Evolutionary conservation across 116 monocot genomes (phyloP).

Genomic region (Iris pallida): DNA sequence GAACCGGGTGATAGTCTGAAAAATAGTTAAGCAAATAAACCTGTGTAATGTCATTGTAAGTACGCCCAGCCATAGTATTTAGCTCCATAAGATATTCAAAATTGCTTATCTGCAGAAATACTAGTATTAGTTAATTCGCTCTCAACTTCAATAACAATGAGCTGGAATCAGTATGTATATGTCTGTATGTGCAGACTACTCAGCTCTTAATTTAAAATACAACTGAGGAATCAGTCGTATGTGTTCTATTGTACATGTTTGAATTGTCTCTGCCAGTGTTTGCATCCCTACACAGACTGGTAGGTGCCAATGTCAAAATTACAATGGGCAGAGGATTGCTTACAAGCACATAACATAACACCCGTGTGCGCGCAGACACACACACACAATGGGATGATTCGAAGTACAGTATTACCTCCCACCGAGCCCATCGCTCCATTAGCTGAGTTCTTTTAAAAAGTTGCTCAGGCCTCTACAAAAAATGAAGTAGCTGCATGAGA

Average conservation of each 20-base stretch:
- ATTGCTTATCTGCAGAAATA: conserved; percentile 75
- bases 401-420: conserved; percentile 67
- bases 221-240: too few species aligned
- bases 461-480: conserved; percentile 78
- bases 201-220: too few species aligned
- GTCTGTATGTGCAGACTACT: too few species aligned
- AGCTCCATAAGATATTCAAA: conserved; percentile 99
- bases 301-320: too few species aligned
- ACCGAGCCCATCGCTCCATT: conserved; percentile 94
- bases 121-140: neutral
- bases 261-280: too few species aligned
- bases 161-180: neutral
- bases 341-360: too few species aligned
- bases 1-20: neutral
- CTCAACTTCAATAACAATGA: neutral
- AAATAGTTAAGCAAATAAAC: conserved; percentile 23
- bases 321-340: too few species aligned
- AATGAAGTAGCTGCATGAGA: conserved; percentile 7
- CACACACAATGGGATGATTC: neutral
- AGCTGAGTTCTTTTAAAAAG: conserved; percentile 87
- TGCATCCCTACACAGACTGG: too few species aligned
- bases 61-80: conserved; percentile 90
- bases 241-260: too few species aligned
- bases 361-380: neutral
- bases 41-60: conserved; percentile 99